A percentile compares a stretch with the other conserved stretches of the same genome.
These are phyloP conservation scores for Helicostylum pulchrum DNA, from an alignment of 192 early-diverging fungal genomes.

Conservation along the genomic window DNA sequence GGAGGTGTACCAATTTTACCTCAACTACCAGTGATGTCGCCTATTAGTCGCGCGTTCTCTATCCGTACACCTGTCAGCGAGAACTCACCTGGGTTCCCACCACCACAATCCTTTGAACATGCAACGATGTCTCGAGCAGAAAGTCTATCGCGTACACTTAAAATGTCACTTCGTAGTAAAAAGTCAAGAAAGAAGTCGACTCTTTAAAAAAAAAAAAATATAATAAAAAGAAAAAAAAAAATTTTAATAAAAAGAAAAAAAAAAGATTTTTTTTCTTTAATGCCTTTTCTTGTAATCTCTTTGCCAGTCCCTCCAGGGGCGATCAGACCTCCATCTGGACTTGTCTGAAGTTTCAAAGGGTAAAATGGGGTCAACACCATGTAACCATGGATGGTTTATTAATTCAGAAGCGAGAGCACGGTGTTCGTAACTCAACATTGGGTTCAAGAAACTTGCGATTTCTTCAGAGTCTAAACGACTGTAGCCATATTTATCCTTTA, in stretches of 20 bases:
- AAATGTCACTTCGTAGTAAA: conserved; percentile 31
- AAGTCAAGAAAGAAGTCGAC: conserved; percentile 23
- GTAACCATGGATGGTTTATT: conserved; percentile 34
- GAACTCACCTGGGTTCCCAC: neutral
- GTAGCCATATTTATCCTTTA: conserved; percentile 88
- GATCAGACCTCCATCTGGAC: conserved; percentile 12
- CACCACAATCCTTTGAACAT: conserved; percentile 5
- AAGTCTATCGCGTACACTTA: conserved; percentile 29
- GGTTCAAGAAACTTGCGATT: conserved; percentile 77
- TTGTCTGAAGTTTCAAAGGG: neutral
- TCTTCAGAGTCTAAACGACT: conserved; percentile 62
- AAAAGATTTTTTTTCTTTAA: neutral
- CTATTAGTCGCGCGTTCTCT: conserved; percentile 36
- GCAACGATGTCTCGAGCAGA: conserved; percentile 26
- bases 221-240: too few species aligned
- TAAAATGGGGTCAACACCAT: conserved; percentile 17
- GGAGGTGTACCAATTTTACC: neutral
- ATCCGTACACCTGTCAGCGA: conserved; percentile 23
- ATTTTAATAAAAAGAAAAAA: neutral
- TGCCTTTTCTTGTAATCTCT: conserved; percentile 5
- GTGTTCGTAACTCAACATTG: conserved; percentile 61
- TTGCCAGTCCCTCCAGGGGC: conserved; percentile 25
- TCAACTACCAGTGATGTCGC: conserved; percentile 15
- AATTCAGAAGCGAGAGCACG: conserved; percentile 32
- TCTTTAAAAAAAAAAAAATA: neutral